A percentile compares a stretch with the other conserved stretches of the same genome.
Conservation (phyloP, 2,329 filamentous ascomycete species). For the Blumeria hordei region DNA sequence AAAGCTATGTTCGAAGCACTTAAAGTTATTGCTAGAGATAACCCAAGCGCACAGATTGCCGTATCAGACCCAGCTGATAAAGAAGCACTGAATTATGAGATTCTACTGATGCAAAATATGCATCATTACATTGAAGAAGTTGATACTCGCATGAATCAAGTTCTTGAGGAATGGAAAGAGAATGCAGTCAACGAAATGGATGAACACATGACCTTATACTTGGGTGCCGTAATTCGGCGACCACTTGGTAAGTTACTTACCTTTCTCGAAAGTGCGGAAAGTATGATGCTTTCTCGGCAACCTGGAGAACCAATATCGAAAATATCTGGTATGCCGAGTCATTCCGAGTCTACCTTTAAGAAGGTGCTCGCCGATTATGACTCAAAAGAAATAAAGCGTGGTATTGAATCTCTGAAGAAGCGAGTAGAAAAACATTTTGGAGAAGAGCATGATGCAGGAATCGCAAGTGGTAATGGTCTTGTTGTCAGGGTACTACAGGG, state of each 20-base stretch:
- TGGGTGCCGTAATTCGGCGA: conserved; percentile 67
- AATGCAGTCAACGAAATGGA: conserved; percentile 55
- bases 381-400: conserved; percentile 61
- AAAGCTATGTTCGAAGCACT: conserved; percentile 94
- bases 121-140: conserved; percentile 91
- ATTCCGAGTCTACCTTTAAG: conserved; percentile 62
- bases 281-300: conserved; percentile 32
- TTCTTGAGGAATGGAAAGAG: conserved; percentile 63
- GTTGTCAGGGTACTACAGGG: conserved; percentile 32
- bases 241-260: conserved; percentile 80
- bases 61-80: conserved; percentile 60
- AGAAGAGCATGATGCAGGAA: conserved; percentile 50
- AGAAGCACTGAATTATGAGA: conserved; percentile 90
- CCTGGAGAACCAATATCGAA: conserved; percentile 31
- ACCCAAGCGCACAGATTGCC: conserved; percentile 23
- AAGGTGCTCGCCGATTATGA: conserved; percentile 67
- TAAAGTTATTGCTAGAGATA: conserved; percentile 71
- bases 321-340: conserved; percentile 60
- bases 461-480: conserved; percentile 19
- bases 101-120: conserved; percentile 96
- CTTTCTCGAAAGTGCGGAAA: conserved; percentile 73
- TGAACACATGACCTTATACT: conserved; percentile 73
- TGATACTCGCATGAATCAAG: conserved; percentile 45
- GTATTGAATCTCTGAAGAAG: conserved; percentile 74
- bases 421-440: conserved; percentile 95